Percentiles rank a stretch among this genome's conserved stretches.
phyloP scores from a whole-genome alignment of 2,329 filamentous ascomycete genomes.

The Madurella mycetomatis region DNA sequence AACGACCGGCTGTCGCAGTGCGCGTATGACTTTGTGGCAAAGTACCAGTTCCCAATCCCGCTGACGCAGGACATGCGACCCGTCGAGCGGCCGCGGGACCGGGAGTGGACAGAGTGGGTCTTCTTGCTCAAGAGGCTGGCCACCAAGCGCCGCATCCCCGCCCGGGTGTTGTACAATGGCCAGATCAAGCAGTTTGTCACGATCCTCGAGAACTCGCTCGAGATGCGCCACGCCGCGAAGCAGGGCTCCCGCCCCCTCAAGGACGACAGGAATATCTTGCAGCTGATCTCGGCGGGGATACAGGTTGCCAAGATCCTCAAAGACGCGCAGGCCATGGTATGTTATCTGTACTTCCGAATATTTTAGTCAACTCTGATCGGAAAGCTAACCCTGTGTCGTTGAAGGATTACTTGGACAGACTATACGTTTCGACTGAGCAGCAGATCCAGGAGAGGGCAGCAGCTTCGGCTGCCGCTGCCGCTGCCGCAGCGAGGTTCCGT shows the following conservation, averaged over 20 bases:
- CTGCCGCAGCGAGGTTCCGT: conserved; percentile 22
- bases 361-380: background rate
- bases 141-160: conserved; percentile 80
- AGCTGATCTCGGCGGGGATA: conserved; percentile 80
- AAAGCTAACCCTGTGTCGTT: background rate
- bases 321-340: conserved; percentile 70
- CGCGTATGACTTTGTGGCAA: conserved; percentile 85
- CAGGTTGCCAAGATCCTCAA: conserved; percentile 85
- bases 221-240: conserved; percentile 82
- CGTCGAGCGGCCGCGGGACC: conserved; percentile 67
- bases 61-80: conserved; percentile 77
- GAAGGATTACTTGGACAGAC: conserved; percentile 64
- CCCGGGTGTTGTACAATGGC: conserved; percentile 77
- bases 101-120: conserved; percentile 91
- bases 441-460: conserved; percentile 64
- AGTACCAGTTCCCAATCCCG: conserved; percentile 86
- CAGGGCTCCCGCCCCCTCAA: conserved; percentile 79
- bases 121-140: conserved; percentile 80
- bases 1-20: conserved; percentile 82
- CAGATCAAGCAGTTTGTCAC: conserved; percentile 91
- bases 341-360: background rate
- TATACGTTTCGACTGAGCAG: conserved; percentile 79
- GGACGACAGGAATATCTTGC: conserved; percentile 83
- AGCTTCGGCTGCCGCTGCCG: conserved; percentile 26
- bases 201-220: conserved; percentile 80